These are phyloP conservation scores for Cordyceps pruinosa DNA, from an alignment of 2,329 filamentous ascomycete genomes.

Conservation along the genomic window DNA sequence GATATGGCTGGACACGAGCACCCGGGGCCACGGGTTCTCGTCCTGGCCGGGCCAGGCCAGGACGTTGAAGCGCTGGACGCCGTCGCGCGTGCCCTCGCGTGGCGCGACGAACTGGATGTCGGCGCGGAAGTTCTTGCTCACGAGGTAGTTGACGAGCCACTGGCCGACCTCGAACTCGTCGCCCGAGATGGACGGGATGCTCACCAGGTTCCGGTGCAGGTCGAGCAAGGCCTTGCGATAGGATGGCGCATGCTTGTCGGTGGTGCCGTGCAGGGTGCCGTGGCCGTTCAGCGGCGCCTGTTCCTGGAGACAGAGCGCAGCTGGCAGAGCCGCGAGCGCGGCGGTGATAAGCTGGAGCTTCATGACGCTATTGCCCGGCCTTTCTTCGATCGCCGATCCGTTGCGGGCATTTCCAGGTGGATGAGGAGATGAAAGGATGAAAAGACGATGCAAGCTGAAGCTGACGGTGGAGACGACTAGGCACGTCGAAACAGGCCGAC, in stretches of 20 bases:
- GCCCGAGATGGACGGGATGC: conserved; percentile 64
- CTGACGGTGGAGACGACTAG: background rate
- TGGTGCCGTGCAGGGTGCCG: background rate
- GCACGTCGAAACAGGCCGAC: background rate
- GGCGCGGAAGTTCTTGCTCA: conserved; percentile 36
- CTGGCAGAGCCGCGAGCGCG: background rate
- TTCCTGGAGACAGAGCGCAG: background rate
- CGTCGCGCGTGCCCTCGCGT: conserved; percentile 22
- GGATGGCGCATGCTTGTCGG: conserved; percentile 22
- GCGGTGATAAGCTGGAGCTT: background rate
- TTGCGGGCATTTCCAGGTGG: background rate
- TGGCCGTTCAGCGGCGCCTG: background rate
- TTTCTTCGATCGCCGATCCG: background rate
- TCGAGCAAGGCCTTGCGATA: conserved; percentile 52
- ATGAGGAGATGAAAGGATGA: background rate
- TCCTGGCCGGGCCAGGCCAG: conserved; percentile 55
- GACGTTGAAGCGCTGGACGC: conserved; percentile 56
- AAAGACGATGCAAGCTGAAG: background rate
- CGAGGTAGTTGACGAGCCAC: conserved; percentile 63
- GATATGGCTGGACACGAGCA: conserved; percentile 75
- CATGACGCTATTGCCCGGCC: background rate
- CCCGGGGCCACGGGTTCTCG: conserved; percentile 42
- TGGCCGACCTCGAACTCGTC: conserved; percentile 62
- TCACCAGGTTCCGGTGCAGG: conserved; percentile 69
- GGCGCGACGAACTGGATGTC: conserved; percentile 34